Conservation (phyloP, 441 rosid genomes). For the Gossypium schwendimanii region DNA sequence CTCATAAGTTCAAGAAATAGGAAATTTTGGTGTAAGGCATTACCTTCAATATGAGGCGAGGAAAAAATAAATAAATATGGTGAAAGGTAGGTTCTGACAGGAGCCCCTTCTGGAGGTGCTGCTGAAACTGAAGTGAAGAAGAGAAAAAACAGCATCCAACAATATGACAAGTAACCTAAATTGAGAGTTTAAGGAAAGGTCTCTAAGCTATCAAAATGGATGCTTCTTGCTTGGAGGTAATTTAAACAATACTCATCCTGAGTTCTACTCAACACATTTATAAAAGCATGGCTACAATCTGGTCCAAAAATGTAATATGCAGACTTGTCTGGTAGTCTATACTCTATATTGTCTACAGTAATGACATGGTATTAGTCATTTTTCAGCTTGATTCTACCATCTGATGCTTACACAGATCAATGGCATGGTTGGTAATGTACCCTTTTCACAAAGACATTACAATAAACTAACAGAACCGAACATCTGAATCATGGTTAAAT, state of each 20-base stretch:
- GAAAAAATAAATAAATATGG: conserved; percentile 61
- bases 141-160: neutral
- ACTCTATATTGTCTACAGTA: neutral
- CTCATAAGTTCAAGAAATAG: conserved; percentile 9
- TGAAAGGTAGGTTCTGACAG: conserved; percentile 78
- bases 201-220: neutral
- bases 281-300: neutral
- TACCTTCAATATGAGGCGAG: conserved; percentile 89
- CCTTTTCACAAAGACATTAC: neutral
- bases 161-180: conserved; percentile 5
- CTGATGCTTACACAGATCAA: neutral
- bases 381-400: neutral
- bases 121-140: conserved; percentile 74
- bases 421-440: neutral
- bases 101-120: conserved; percentile 94
- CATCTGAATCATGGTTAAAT: neutral
- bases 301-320: neutral
- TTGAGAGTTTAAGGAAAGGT: neutral
- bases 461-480: conserved; percentile 4
- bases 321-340: neutral
- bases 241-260: neutral
- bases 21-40: neutral
- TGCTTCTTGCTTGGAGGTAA: neutral
- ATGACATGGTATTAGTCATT: neutral
- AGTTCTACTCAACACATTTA: neutral